Evolutionary conservation across 495 filamentous ascomycete genomes (phyloP).

Genomic region (Acidomyces sp.): DNA sequence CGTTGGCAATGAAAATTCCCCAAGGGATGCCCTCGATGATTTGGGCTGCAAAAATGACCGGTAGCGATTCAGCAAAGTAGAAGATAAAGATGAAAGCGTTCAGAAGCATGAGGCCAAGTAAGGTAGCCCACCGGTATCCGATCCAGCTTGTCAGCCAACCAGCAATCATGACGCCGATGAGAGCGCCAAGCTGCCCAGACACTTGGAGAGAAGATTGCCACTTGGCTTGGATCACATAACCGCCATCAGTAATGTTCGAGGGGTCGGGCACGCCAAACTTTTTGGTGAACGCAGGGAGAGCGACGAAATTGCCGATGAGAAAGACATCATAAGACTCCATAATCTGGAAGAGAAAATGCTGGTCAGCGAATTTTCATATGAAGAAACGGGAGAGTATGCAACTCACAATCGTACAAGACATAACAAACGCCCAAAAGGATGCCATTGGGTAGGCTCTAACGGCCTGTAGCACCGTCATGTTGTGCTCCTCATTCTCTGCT

Average conservation of each 20-base stretch:
- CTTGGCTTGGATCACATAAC: constrained; percentile 8
- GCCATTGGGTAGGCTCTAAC: constrained; percentile 23
- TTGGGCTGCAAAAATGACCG: constrained; percentile 20
- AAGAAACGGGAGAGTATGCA: neutral
- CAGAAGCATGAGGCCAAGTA: constrained; percentile 20
- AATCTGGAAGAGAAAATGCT: constrained; percentile 12
- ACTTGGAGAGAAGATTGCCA: constrained; percentile 20
- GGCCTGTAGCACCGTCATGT: constrained; percentile 19
- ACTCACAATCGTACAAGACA: constrained; percentile 23
- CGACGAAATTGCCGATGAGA: constrained; percentile 22
- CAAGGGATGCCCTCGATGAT: constrained; percentile 22
- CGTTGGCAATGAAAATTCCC: constrained; percentile 25
- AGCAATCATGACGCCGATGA: constrained; percentile 21
- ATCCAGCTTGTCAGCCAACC: constrained; percentile 19
- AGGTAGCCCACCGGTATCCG: constrained; percentile 19
- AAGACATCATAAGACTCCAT: constrained; percentile 24
- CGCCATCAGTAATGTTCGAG: neutral
- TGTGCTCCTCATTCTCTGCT: constrained; percentile 22
- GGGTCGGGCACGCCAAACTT: constrained; percentile 14
- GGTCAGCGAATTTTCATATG: neutral
- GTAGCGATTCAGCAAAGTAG: constrained; percentile 20
- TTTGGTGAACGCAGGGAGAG: constrained; percentile 13
- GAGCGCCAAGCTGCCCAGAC: constrained; percentile 19
- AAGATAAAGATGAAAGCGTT: constrained; percentile 25
- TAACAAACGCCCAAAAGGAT: constrained; percentile 21